phyloP scores from a whole-genome alignment of 371 early-diverging fungal species.

The Saksenaea vasiformis region DNA sequence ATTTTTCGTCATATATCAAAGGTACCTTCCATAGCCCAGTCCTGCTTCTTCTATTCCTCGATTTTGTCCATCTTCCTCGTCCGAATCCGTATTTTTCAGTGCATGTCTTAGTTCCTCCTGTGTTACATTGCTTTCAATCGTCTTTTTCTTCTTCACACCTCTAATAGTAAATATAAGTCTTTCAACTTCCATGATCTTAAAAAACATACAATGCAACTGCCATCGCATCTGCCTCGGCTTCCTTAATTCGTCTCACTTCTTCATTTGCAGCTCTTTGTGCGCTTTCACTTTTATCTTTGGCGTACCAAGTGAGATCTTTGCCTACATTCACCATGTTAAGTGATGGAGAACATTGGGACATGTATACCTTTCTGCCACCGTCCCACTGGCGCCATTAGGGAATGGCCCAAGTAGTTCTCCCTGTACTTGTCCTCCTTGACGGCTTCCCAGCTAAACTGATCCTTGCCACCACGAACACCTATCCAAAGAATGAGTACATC shows the following conservation, averaged over 20 bases:
- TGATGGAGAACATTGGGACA: background rate
- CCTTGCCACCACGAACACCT: slow-evolving; percentile 67
- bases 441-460: slow-evolving; percentile 70
- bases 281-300: slow-evolving; percentile 51
- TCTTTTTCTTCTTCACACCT: slow-evolving; percentile 58
- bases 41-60: slow-evolving; percentile 50
- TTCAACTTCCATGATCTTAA: background rate
- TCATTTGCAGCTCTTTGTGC: slow-evolving; percentile 21
- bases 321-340: slow-evolving; percentile 42
- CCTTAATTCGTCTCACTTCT: slow-evolving; percentile 70
- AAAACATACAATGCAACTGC: slow-evolving; percentile 71
- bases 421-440: slow-evolving; percentile 85
- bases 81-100: slow-evolving; percentile 47
- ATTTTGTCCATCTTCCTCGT: slow-evolving; percentile 37
- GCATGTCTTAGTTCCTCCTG: slow-evolving; percentile 62
- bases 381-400: slow-evolving; percentile 82
- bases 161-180: slow-evolving; percentile 19
- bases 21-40: slow-evolving; percentile 64
- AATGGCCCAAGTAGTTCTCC: slow-evolving; percentile 88
- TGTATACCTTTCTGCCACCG: slow-evolving; percentile 58
- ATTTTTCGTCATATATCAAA: background rate
- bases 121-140: slow-evolving; percentile 53
- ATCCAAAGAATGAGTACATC: slow-evolving; percentile 12
- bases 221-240: slow-evolving; percentile 80
- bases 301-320: slow-evolving; percentile 78